Conservation (phyloP, 176 grass and related monocot genomes). For the Aegilops longissima region DNA sequence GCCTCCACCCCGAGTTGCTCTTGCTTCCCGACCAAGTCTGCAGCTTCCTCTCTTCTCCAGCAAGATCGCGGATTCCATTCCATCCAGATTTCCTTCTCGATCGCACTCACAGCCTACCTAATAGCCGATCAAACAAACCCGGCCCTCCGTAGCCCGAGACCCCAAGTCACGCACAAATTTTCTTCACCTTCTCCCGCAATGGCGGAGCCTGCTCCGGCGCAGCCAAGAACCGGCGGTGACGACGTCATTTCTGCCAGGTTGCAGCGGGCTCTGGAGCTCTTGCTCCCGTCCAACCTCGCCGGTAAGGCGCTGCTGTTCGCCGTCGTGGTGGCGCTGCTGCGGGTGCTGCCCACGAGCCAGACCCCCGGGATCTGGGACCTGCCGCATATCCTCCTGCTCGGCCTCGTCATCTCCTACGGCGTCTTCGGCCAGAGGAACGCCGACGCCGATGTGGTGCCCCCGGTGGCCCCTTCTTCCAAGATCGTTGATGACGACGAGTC, state of each 20-base stretch:
- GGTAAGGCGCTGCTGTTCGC: constrained; percentile 59
- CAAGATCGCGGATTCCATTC: constrained; percentile 47
- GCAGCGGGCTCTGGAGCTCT: constrained; percentile 29
- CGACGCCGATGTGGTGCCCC: constrained; percentile 24
- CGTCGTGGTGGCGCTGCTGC: constrained; percentile 60
- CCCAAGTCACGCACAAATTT: neutral
- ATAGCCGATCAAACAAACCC: constrained; percentile 4
- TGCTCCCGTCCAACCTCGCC: constrained; percentile 52
- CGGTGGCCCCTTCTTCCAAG: neutral
- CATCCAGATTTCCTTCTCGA: neutral
- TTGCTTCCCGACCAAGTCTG: constrained; percentile 44
- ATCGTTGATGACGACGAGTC: constrained; percentile 31
- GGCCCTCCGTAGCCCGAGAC: constrained; percentile 27
- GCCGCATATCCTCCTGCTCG: constrained; percentile 70
- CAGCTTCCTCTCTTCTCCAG: constrained; percentile 37
- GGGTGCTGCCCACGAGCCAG: constrained; percentile 46
- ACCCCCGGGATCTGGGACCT: constrained; percentile 68
- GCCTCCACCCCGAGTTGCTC: neutral
- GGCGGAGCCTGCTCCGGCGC: constrained; percentile 12
- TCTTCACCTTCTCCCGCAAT: constrained; percentile 13
- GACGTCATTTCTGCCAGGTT: neutral
- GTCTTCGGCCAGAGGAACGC: constrained; percentile 65
- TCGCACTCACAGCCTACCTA: neutral
- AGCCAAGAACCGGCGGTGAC: neutral
- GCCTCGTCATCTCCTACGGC: constrained; percentile 75